These are phyloP conservation scores for Pythium monospermum DNA, from an alignment of 352 stramenopile genomes.

Conservation along the genomic window DNA sequence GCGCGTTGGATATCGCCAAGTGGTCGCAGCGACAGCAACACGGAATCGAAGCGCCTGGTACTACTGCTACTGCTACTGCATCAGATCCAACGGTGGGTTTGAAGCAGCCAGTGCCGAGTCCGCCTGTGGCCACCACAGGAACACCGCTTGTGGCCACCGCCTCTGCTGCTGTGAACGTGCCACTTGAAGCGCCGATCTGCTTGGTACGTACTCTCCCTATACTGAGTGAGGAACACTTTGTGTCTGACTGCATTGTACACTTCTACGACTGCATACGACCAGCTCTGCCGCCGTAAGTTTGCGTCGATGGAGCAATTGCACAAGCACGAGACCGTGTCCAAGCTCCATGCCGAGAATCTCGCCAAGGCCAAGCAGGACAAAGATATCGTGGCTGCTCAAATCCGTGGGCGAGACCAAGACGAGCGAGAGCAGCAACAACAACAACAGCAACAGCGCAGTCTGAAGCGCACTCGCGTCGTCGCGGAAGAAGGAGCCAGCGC, in stretches of 20 bases:
- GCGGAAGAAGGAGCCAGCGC: too few species aligned
- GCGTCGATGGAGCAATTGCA: constrained; percentile 60
- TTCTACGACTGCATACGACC: too few species aligned
- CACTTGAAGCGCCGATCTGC: constrained; percentile 68
- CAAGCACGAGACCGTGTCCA: constrained; percentile 77
- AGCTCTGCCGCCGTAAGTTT: constrained; percentile 83
- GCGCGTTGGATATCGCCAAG: constrained; percentile 74
- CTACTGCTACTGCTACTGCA: background rate
- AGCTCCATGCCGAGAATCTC: constrained; percentile 71
- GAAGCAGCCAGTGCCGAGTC: background rate
- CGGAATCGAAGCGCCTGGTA: constrained; percentile 14
- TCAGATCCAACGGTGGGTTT: too few species aligned
- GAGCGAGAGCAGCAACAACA: constrained; percentile 23
- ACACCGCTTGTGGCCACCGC: constrained; percentile 4
- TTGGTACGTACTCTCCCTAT: constrained; percentile 39
- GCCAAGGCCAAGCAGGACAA: constrained; percentile 76
- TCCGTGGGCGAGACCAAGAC: constrained; percentile 56
- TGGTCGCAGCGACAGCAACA: constrained; percentile 62
- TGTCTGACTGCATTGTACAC: too few species aligned
- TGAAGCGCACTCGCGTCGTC: constrained; percentile 14
- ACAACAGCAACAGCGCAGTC: constrained; percentile 4
- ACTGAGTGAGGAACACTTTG: background rate
- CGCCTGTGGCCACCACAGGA: background rate
- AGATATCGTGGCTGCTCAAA: constrained; percentile 47
- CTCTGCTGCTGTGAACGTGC: constrained; percentile 36